Evolutionary conservation across 345 rosid species (phyloP), one percentile per base, ranked within the genome.

Genomic region (Populus davidiana): DNA sequence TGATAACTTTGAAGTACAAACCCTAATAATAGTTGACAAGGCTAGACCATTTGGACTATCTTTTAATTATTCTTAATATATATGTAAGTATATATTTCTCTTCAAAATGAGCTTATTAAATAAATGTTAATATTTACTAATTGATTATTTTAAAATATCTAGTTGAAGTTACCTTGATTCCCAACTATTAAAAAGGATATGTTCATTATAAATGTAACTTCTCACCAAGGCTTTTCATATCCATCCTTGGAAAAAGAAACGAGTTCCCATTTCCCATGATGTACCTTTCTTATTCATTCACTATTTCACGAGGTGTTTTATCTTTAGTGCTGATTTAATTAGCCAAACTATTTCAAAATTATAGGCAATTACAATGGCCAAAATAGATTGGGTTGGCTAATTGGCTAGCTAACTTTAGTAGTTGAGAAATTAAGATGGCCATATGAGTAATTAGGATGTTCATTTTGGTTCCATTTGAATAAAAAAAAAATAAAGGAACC

Each of bases 291-390:
- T 50, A 47, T 64, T 47, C 21, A 6, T 3, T 64, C 64, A 64
- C 52, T 71, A 64, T 44, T 61, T 47, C 38, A 64, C 8, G 76
- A 71, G 35, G 76, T 35, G 64, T 64, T 56, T 27, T 71, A 31
- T 61, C 33, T 23, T 65, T 64, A 36, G 71, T 12, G 63, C 65
- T 64, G 65, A 71, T 65, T 41, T 47, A 63, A 71, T 71, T 36
- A 64, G 50, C 69, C 54, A 59, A 31, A 43, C 21, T 41, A 25
- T 29, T 13, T 14, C 18, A 39, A 54, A 14, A 68, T 39, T 56
- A 25, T 8, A 23, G 29, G 71, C 50, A 33, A 33, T 21, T 12
- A 20, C 27, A 47, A 35, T 36, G 13, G 68, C 33, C 23, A 39
- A 29, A 56, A 52, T 29, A 76, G 16, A 21, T 61, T 61, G 9